Base-by-base conservation (phyloP, 345 rosid genomes). In the Balakata baccata region DNA sequence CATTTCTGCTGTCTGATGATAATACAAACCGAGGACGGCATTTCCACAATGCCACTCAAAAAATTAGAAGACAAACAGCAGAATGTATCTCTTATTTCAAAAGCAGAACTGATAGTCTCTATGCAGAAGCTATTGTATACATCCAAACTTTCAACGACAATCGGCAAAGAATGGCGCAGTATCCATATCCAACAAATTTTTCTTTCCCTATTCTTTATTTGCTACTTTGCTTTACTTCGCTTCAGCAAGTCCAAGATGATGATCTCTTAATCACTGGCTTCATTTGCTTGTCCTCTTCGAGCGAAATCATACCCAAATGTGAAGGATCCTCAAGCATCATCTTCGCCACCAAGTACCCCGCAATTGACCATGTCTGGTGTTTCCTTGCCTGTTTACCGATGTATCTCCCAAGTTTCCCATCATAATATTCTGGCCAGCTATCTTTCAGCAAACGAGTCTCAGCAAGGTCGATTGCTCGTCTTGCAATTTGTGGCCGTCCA, bases 361-460 rank as follows among this genome's bases (percentile, higher is more conserved):
- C 80, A 14, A 80, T 74, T 6, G 80, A 76, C 83, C 83, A 80
- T 9, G 78, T 80, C 64, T 80, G 83, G 41, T 71, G 52, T 61
- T 77, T 80, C 75, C 83, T 80, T 16, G 83, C 83, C 69, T 80
- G 83, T 64, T 80, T 80, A 69, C 83, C 83, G 0, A 80, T 34
- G 14, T 68, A 80, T 64, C 80, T 68, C 43, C 83, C 83, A 12
- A 73, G 62, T 64, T 69, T 80, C 56, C 83, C 83, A 52, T 80
- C 83, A 23, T 80, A 80, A 62, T 80, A 80, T 58, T 80, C 83
- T 0, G 83, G 83, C 83, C 83, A 80, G 75, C 79, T 22, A 17
- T 80, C 83, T 70, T 80, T 76, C 64, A 69, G 50, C 29, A 80
- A 43, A 20, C 83, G 79, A 5, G 74, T 46, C 59, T 80, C 83